phyloP scores from a whole-genome alignment of 2,329 filamentous ascomycete genomes.

The Endocalyx cinctus region DNA sequence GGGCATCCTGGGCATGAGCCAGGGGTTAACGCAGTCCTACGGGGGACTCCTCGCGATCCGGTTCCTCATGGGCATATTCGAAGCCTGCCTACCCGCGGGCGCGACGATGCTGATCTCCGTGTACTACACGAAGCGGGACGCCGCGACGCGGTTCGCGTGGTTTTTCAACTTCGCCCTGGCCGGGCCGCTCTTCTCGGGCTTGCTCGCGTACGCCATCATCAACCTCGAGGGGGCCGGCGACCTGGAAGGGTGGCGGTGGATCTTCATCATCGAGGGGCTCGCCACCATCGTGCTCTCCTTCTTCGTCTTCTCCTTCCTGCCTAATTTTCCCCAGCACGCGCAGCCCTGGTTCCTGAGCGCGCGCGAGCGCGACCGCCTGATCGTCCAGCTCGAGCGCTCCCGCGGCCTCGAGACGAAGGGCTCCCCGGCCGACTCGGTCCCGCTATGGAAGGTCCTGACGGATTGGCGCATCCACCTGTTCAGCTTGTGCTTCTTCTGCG shows the following conservation, averaged over 20 bases:
- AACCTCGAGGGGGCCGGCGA: constrained; percentile 35
- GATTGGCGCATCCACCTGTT: constrained; percentile 27
- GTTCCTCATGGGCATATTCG: constrained; percentile 75
- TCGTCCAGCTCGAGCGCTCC: constrained; percentile 17
- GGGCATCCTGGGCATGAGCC: constrained; percentile 38
- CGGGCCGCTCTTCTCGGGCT: constrained; percentile 34
- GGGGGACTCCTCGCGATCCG: constrained; percentile 28
- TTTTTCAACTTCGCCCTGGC: constrained; percentile 33
- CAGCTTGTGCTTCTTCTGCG: constrained; percentile 26
- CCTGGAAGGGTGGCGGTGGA: constrained; percentile 39
- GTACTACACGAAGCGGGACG: constrained; percentile 23
- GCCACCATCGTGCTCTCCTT: constrained; percentile 16
- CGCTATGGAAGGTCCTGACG: constrained; percentile 19
- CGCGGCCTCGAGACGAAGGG: constrained; percentile 19
- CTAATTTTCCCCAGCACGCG: constrained; percentile 23
- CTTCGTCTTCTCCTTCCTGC: constrained; percentile 17
- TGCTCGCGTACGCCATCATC: constrained; percentile 37
- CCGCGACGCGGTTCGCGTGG: constrained; percentile 22
- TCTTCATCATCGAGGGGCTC: constrained; percentile 37
- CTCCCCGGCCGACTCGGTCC: constrained; percentile 16
- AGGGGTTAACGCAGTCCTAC: constrained; percentile 35
- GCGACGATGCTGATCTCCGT: constrained; percentile 25
- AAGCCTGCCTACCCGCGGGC: constrained; percentile 35
- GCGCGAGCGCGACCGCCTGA: constrained; percentile 17
- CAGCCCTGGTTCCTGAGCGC: constrained; percentile 23